phyloP scores from a whole-genome alignment of 2,329 filamentous ascomycete species.

The Colletotrichum melonis region DNA sequence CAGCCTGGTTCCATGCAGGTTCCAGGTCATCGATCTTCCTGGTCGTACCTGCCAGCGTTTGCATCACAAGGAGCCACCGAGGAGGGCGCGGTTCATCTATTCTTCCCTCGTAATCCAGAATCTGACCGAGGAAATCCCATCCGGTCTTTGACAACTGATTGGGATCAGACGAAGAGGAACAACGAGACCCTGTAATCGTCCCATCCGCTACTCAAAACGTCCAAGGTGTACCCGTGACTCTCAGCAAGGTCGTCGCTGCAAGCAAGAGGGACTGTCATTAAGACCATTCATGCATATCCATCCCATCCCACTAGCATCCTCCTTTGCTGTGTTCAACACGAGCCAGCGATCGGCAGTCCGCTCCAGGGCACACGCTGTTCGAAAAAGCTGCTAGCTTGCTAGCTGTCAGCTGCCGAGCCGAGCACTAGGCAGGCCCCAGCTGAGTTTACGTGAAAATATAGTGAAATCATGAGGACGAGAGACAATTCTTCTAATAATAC shows the following conservation, averaged over 20 bases:
- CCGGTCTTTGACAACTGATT: background rate
- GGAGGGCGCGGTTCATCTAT: constrained; percentile 1
- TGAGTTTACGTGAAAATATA: background rate
- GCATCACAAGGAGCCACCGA: background rate
- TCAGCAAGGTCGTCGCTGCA: background rate
- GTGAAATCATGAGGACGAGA: background rate
- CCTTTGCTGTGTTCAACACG: constrained; percentile 13
- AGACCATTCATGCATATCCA: constrained; percentile 8
- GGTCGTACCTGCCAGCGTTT: background rate
- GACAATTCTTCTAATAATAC: constrained; percentile 29
- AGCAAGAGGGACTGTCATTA: background rate
- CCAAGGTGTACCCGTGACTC: background rate
- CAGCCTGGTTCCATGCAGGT: background rate
- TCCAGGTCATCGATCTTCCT: background rate
- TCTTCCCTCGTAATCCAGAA: constrained; percentile 5
- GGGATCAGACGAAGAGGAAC: background rate
- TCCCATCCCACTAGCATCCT: background rate
- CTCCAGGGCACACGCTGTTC: background rate
- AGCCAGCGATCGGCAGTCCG: constrained; percentile 16
- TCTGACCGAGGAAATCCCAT: constrained; percentile 1
- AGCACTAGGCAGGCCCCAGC: background rate
- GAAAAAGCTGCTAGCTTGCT: background rate
- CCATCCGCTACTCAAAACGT: background rate
- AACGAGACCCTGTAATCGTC: constrained; percentile 6
- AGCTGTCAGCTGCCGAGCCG: background rate